Evolutionary conservation across 1,284 basidiomycete species (phyloP).

Genomic region (Tilletia caries): DNA sequence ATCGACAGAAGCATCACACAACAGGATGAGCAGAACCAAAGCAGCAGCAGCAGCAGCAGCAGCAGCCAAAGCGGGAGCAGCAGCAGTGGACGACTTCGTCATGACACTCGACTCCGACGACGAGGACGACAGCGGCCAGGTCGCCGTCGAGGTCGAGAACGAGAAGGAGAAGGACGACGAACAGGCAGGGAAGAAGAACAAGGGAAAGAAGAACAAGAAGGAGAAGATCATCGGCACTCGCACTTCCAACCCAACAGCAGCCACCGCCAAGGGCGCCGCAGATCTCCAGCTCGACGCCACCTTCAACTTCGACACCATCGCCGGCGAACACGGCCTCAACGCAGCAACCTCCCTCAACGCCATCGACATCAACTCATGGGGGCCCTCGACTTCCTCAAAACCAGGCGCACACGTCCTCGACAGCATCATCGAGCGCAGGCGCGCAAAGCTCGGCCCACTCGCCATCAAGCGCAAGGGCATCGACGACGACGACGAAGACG

Average conservation of each 20-base stretch:
- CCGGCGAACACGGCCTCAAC: slow-evolving; percentile 27
- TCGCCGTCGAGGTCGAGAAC: slow-evolving; percentile 20
- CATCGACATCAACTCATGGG: slow-evolving; percentile 25
- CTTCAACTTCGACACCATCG: slow-evolving; percentile 36
- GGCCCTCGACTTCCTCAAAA: background rate
- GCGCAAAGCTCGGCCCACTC: slow-evolving; percentile 23
- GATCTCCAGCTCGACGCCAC: slow-evolving; percentile 32
- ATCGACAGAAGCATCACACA: no score
- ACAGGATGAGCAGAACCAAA: background rate
- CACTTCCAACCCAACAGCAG: background rate
- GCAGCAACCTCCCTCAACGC: slow-evolving; percentile 18
- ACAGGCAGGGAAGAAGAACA: background rate
- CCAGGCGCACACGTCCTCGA: slow-evolving; percentile 36
- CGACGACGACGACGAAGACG: slow-evolving; percentile 22
- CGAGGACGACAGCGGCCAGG: slow-evolving; percentile 26
- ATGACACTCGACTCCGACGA: slow-evolving; percentile 52
- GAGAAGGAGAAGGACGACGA: background rate
- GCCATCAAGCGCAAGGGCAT: slow-evolving; percentile 15
- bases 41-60: background rate
- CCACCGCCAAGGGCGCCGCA: slow-evolving; percentile 14
- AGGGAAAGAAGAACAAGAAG: slow-evolving; percentile 22
- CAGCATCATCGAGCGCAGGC: slow-evolving; percentile 49
- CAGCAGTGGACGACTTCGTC: slow-evolving; percentile 39
- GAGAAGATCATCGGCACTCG: slow-evolving; percentile 44
- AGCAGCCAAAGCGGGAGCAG: background rate